A percentile compares a stretch with the other conserved stretches of the same genome.
phyloP scores from a whole-genome alignment of 2,329 filamentous ascomycete genomes.

The Cyphellophora attinorum region DNA sequence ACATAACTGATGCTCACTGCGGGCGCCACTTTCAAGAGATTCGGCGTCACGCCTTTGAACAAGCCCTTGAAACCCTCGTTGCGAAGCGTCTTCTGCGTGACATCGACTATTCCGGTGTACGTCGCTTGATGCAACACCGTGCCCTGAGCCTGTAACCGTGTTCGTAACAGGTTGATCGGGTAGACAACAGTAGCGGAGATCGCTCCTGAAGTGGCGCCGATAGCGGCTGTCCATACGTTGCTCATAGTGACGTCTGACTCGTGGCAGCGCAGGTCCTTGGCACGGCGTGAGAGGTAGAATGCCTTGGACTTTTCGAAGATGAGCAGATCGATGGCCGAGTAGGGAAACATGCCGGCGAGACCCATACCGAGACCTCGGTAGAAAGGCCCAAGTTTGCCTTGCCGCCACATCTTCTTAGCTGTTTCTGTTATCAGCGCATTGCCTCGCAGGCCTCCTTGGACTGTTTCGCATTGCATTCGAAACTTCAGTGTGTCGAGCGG shows the following conservation, averaged over 20 bases:
- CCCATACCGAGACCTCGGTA: constrained; percentile 94
- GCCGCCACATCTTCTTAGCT: constrained; percentile 73
- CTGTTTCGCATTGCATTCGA: constrained; percentile 89
- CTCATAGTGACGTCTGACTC: constrained; percentile 75
- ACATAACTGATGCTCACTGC: constrained; percentile 93
- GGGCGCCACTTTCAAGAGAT: constrained; percentile 90
- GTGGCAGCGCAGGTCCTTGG: constrained; percentile 58
- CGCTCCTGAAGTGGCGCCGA: constrained; percentile 84
- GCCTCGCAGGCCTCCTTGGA: constrained; percentile 72
- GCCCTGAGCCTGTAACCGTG: constrained; percentile 85
- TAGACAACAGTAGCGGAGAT: constrained; percentile 92
- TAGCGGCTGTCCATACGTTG: constrained; percentile 75
- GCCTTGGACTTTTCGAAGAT: constrained; percentile 91
- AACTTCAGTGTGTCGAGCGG: constrained; percentile 65
- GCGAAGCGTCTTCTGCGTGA: constrained; percentile 70
- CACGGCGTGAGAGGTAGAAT: constrained; percentile 59
- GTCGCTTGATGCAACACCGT: constrained; percentile 83
- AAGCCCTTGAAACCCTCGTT: constrained; percentile 77
- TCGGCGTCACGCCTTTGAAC: constrained; percentile 92
- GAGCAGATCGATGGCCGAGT: constrained; percentile 90
- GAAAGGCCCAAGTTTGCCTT: constrained; percentile 64
- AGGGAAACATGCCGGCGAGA: constrained; percentile 92
- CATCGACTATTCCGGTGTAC: constrained; percentile 85
- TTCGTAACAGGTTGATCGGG: constrained; percentile 85
- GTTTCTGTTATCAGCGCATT: constrained; percentile 75